Conservation (phyloP, 2,329 filamentous ascomycete species). For the Verticillium dahliae region DNA sequence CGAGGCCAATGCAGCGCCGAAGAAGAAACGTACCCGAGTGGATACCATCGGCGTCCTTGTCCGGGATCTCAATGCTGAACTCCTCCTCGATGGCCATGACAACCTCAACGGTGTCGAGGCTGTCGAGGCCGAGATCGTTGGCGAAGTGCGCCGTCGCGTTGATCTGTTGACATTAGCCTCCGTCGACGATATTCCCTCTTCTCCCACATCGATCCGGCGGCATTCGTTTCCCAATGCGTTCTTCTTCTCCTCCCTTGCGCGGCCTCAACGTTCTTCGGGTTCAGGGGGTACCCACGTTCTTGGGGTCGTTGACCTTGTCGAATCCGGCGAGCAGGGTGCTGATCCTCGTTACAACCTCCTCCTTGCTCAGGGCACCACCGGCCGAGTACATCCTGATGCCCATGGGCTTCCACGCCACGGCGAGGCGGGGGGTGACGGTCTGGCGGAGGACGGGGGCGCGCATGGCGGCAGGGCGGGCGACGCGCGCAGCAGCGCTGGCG, state of each 20-base stretch:
- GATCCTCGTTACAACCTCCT: conserved; percentile 87
- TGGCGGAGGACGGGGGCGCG: conserved; percentile 31
- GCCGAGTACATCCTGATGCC: conserved; percentile 83
- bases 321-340: conserved; percentile 90
- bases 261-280: background rate
- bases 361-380: conserved; percentile 67
- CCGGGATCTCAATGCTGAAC: conserved; percentile 91
- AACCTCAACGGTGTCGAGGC: conserved; percentile 96
- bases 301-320: conserved; percentile 78
- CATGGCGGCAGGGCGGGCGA: conserved; percentile 35
- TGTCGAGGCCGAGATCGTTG: conserved; percentile 95
- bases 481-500: conserved; percentile 52
- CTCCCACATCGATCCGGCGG: too few relatives aligned
- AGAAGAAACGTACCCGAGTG: conserved; percentile 69
- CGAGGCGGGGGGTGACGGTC: conserved; percentile 51
- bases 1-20: background rate
- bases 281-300: conserved; percentile 44
- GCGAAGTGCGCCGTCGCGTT: conserved; percentile 81
- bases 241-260: background rate
- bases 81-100: conserved; percentile 99
- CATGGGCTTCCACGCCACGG: conserved; percentile 56
- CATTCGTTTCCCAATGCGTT: too few relatives aligned
- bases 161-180: conserved; percentile 51
- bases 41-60: conserved; percentile 92
- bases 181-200: background rate